Conservation (phyloP, 2,329 filamentous ascomycete species). For the Penicillium expansum region DNA sequence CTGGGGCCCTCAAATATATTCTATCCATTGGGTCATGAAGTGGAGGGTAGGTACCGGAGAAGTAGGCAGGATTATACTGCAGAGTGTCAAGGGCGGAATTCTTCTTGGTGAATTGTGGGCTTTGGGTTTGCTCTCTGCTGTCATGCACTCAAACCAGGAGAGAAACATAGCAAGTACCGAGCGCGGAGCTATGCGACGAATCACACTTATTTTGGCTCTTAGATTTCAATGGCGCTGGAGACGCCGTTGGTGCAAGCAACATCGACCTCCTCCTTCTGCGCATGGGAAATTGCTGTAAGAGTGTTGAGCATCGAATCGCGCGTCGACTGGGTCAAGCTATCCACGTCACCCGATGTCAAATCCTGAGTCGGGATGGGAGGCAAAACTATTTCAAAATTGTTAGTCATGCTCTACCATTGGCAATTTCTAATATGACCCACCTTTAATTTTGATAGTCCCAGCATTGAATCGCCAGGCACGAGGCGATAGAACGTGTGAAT, state of each 20-base stretch:
- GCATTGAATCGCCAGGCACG: conserved; percentile 64
- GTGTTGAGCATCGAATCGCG: conserved; percentile 72
- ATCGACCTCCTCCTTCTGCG: conserved; percentile 21
- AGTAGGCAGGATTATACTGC: conserved; percentile 5
- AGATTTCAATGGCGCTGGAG: conserved; percentile 38
- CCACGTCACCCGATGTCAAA: conserved; percentile 72
- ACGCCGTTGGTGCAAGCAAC: conserved; percentile 22
- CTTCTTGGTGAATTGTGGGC: neutral
- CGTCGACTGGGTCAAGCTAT: conserved; percentile 65
- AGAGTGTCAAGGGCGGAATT: neutral
- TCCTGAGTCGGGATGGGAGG: conserved; percentile 75
- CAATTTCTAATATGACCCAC: conserved; percentile 46
- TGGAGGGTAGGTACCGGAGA: conserved; percentile 11
- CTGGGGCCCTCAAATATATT: neutral
- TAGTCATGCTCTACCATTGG: neutral
- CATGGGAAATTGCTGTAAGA: conserved; percentile 44
- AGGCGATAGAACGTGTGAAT: conserved; percentile 68
- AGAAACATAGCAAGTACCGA: neutral
- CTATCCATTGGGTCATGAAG: conserved; percentile 1
- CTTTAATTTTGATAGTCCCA: conserved; percentile 71
- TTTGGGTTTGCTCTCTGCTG: neutral
- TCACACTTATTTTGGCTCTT: conserved; percentile 14
- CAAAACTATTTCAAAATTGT: conserved; percentile 56
- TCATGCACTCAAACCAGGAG: neutral
- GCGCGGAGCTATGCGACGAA: neutral